These are phyloP conservation scores for Hansenula anomala DNA, from an alignment of 1,139 yeast genomes.

Conservation along the genomic window DNA sequence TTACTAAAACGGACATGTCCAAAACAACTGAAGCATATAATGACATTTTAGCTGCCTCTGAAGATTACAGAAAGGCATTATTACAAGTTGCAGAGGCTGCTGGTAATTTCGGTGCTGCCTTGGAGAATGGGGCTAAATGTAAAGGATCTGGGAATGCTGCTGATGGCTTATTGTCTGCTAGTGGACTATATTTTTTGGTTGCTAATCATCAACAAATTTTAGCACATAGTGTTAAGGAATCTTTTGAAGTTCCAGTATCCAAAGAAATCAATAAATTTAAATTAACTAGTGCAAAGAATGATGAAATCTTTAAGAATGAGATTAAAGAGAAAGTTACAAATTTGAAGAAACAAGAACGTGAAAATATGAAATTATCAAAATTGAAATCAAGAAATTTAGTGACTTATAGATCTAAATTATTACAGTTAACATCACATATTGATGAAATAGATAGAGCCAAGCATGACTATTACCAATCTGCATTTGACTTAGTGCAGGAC, in stretches of 20 bases:
- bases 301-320: slow-evolving; percentile 47
- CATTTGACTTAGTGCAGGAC: slow-evolving; percentile 56
- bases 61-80: slow-evolving; percentile 46
- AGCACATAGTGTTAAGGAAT: slow-evolving; percentile 46
- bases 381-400: slow-evolving; percentile 55
- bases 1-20: slow-evolving; percentile 54
- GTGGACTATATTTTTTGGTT: slow-evolving; percentile 72
- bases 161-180: slow-evolving; percentile 66
- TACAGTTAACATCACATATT: slow-evolving; percentile 64
- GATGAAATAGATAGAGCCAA: slow-evolving; percentile 76
- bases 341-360: slow-evolving; percentile 51
- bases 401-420: slow-evolving; percentile 59
- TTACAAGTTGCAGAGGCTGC: slow-evolving; percentile 54
- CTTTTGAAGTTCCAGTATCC: slow-evolving; percentile 53
- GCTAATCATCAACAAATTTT: slow-evolving; percentile 76
- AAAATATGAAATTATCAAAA: slow-evolving; percentile 50
- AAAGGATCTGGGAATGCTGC: slow-evolving; percentile 61
- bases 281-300: slow-evolving; percentile 36
- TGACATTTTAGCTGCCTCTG: slow-evolving; percentile 47
- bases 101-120: slow-evolving; percentile 65
- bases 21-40: slow-evolving; percentile 43
- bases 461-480: slow-evolving; percentile 62
- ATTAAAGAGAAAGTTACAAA: slow-evolving; percentile 45
- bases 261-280: slow-evolving; percentile 39
- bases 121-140: slow-evolving; percentile 66